These are phyloP conservation scores for Fragaria iinumae DNA, from an alignment of 306 rosid genomes.

Conservation along the genomic window DNA sequence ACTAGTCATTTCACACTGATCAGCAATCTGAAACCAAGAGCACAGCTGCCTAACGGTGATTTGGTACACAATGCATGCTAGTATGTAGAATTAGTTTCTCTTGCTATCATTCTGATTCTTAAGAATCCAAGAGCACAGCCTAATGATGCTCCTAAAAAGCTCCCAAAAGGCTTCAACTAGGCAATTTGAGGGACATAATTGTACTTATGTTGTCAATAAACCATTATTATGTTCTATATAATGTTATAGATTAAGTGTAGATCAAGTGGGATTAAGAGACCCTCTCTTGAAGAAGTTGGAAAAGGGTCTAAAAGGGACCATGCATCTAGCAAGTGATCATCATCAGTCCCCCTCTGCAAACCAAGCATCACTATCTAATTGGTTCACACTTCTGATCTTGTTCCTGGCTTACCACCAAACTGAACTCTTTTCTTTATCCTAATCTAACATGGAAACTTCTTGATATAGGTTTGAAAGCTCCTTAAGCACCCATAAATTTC, in stretches of 20 bases:
- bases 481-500: not conserved
- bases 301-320: slow-evolving; percentile 40
- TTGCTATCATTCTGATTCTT: not conserved
- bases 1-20: too few relatives aligned
- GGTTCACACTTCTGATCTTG: slow-evolving; percentile 36
- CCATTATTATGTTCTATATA: not conserved
- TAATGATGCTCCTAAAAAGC: slow-evolving; percentile 17
- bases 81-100: not conserved
- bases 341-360: slow-evolving; percentile 19
- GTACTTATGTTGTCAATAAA: slow-evolving; percentile 24
- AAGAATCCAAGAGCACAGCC: slow-evolving; percentile 18
- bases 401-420: slow-evolving; percentile 13
- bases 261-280: slow-evolving; percentile 43
- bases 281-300: slow-evolving; percentile 31
- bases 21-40: not conserved
- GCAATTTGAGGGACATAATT: slow-evolving; percentile 17
- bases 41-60: too few relatives aligned
- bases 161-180: slow-evolving; percentile 17
- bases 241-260: slow-evolving; percentile 14
- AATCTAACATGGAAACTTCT: not conserved
- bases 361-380: slow-evolving; percentile 34
- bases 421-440: not conserved
- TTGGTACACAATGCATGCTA: not conserved
- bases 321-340: slow-evolving; percentile 30
- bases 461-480: not conserved